phyloP scores from a whole-genome alignment of 441 rosid genomes.

The Eutrema salsugineum region DNA sequence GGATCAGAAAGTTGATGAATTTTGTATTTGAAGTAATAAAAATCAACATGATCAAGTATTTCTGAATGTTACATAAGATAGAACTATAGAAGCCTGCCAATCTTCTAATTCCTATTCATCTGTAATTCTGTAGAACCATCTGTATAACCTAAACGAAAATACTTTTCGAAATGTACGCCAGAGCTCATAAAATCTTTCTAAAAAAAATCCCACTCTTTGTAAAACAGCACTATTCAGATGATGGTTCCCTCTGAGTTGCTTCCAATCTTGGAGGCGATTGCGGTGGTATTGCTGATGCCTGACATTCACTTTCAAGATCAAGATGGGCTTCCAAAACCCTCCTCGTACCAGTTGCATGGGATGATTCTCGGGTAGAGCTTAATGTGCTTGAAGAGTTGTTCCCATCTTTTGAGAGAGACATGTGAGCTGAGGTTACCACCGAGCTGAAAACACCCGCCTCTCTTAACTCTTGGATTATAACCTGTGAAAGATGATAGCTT shows the following conservation, averaged over 20 bases:
- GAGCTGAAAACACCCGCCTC: conserved; percentile 74
- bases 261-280: conserved; percentile 58
- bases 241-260: no score
- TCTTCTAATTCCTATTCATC: neutral
- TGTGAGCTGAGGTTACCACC: conserved; percentile 48
- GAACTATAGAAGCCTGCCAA: neutral
- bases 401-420: conserved; percentile 23
- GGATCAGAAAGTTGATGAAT: neutral
- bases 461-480: conserved; percentile 66
- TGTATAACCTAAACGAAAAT: conserved; percentile 21
- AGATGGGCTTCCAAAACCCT: conserved; percentile 41
- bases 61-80: conserved; percentile 6
- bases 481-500: conserved; percentile 37
- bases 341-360: conserved; percentile 51
- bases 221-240: neutral
- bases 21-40: conserved; percentile 12
- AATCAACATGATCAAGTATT: conserved; percentile 4
- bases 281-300: conserved; percentile 56
- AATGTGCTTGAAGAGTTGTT: conserved; percentile 38
- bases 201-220: neutral
- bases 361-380: conserved; percentile 30
- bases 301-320: conserved; percentile 13
- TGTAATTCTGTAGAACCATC: conserved; percentile 12
- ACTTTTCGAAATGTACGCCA: conserved; percentile 27
- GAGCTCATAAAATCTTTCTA: neutral